Evolutionary conservation across 139 green algal species (phyloP).

Genomic region (Tetraselmis striata): DNA sequence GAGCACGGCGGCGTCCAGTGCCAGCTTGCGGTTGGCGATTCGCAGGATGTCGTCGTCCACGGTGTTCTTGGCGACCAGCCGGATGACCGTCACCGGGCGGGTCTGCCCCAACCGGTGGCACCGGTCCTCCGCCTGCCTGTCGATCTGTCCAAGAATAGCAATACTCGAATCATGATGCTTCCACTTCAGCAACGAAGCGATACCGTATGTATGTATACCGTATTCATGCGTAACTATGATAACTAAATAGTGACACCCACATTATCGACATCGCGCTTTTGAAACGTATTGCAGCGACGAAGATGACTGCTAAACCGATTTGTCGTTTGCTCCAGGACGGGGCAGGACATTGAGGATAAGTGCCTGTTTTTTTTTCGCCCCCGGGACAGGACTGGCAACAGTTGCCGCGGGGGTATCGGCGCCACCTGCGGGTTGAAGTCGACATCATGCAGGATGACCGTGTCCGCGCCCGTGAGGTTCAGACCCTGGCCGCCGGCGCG

Average conservation of each 20-base stretch:
- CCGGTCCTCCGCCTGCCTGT: conserved; percentile 59
- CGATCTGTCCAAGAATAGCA: conserved; percentile 19
- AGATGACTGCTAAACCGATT: no score
- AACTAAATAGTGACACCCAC: no score
- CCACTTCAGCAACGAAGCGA: neutral
- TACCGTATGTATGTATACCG: neutral
- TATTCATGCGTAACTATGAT: neutral
- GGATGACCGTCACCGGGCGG: conserved; percentile 78
- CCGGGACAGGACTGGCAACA: no score
- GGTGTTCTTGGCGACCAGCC: conserved; percentile 69
- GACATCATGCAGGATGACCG: conserved; percentile 89
- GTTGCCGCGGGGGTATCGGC: no score
- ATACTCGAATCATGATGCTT: neutral
- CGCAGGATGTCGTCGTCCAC: conserved; percentile 81
- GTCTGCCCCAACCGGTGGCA: conserved; percentile 78
- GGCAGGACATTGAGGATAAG: no score
- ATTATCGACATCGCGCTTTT: no score
- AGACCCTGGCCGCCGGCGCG: conserved; percentile 87
- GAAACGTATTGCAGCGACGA: no score
- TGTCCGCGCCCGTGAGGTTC: conserved; percentile 92
- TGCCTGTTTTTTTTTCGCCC: no score
- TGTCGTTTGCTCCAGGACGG: no score
- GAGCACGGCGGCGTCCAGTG: conserved; percentile 51
- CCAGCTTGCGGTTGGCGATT: conserved; percentile 81
- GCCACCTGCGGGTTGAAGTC: conserved; percentile 91